phyloP scores from a whole-genome alignment of 2,329 filamentous ascomycete genomes.

The Aspergillus fructus region DNA sequence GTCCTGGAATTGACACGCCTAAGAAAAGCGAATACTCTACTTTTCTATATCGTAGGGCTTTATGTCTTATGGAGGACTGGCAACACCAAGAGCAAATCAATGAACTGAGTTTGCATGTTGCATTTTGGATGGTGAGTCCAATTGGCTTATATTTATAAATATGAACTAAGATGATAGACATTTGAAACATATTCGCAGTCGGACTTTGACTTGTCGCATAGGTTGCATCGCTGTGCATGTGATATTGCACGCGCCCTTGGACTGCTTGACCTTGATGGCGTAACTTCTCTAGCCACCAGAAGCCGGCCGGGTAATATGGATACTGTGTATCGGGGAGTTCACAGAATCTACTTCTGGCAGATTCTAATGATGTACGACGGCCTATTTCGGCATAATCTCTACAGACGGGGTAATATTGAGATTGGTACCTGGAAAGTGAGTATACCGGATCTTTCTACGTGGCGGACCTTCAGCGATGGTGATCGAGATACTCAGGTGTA shows the following conservation, averaged over 20 bases:
- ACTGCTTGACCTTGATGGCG: background rate
- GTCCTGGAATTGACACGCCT: accelerated
- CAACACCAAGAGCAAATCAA: background rate
- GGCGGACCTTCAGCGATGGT: background rate
- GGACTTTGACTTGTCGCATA: background rate
- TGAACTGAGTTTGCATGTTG: background rate
- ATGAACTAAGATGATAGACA: background rate
- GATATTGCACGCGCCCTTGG: background rate
- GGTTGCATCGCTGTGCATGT: background rate
- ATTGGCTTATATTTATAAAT: background rate
- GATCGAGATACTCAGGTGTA: background rate
- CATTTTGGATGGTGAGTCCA: background rate
- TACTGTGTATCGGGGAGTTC: background rate
- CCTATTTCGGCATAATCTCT: background rate
- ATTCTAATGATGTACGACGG: background rate
- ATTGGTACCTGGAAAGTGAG: background rate
- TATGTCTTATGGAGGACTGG: background rate
- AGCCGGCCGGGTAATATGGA: background rate
- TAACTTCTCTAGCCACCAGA: background rate
- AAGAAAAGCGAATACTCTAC: background rate
- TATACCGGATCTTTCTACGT: background rate
- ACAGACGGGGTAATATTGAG: background rate
- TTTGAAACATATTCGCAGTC: background rate
- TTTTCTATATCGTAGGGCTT: background rate
- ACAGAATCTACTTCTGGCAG: constrained; percentile 3